A percentile compares a stretch with the other conserved stretches of the same genome.
phyloP scores from a whole-genome alignment of 1,284 basidiomycete species.

The Singerocomus rubriflavus region DNA sequence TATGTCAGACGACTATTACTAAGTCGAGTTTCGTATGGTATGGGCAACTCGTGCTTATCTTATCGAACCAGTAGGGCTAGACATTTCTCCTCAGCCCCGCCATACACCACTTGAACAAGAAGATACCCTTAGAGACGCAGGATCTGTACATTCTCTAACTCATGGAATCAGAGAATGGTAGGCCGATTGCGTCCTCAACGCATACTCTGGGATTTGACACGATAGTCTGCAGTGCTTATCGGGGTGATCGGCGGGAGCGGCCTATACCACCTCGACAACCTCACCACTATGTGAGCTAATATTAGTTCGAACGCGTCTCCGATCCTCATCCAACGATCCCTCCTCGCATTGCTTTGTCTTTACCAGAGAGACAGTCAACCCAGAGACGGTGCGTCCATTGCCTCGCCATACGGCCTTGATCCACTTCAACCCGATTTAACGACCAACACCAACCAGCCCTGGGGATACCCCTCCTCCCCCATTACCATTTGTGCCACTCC shows the following conservation, averaged over 20 bases:
- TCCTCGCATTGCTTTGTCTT: background rate
- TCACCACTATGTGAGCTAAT: conserved; percentile 69
- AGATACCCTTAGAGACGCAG: background rate
- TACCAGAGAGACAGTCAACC: conserved; percentile 63
- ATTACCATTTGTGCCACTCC: conserved; percentile 86
- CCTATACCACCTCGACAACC: conserved; percentile 86
- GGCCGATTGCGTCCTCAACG: background rate
- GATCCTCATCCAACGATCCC: background rate
- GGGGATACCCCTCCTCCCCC: conserved; percentile 91
- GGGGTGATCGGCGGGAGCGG: conserved; percentile 87
- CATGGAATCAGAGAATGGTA: conserved; percentile 26
- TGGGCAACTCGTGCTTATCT: background rate
- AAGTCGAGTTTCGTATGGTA: too few species aligned
- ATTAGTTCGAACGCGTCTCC: background rate
- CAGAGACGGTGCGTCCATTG: conserved; percentile 55
- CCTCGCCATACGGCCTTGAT: background rate
- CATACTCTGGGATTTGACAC: background rate
- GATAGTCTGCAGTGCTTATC: conserved; percentile 54
- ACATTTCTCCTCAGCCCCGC: background rate
- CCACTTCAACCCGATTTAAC: background rate
- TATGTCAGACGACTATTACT: too few species aligned
- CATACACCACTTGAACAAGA: background rate
- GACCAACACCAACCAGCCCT: conserved; percentile 57
- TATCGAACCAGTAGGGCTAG: background rate
- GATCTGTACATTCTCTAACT: background rate